These are phyloP conservation scores for Plasmodium cynomolgi DNA, from an alignment of 169 alveolate species.

Conservation along the genomic window DNA sequence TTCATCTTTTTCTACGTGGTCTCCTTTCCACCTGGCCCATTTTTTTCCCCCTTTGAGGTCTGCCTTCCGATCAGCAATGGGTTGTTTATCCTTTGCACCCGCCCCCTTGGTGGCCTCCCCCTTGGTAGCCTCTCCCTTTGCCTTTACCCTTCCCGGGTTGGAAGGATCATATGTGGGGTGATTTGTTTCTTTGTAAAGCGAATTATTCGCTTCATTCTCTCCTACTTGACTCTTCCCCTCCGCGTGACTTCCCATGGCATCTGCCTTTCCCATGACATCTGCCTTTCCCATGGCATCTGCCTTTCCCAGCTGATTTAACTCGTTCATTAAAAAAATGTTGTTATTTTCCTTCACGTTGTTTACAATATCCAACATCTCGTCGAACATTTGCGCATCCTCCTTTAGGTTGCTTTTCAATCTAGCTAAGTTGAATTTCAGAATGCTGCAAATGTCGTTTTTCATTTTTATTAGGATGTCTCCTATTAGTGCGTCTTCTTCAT, in stretches of 20 bases:
- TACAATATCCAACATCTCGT: constrained; percentile 33
- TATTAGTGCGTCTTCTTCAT: constrained; percentile 40
- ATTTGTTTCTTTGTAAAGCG: not conserved
- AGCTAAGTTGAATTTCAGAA: constrained; percentile 27
- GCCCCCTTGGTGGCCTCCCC: not conserved
- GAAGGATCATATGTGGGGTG: not conserved
- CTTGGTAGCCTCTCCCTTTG: not conserved
- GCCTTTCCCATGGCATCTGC: not conserved
- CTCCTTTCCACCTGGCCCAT: not conserved
- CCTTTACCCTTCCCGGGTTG: not conserved
- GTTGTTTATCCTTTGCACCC: not conserved
- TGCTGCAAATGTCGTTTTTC: constrained; percentile 61
- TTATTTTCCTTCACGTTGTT: constrained; percentile 46
- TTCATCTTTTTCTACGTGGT: not conserved
- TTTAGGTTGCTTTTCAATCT: constrained; percentile 8
- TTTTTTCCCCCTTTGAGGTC: not conserved
- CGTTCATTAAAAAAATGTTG: constrained; percentile 33
- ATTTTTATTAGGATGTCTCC: constrained; percentile 58
- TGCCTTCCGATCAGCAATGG: not conserved
- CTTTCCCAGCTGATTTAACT: not conserved
- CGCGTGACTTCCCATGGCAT: not conserved
- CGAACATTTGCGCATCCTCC: not conserved
- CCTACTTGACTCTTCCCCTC: not conserved
- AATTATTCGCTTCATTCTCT: not conserved
- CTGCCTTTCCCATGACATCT: not conserved